Evolutionary conservation across 257 asterid genomes (phyloP), one percentile per base, ranked within the genome.

Genomic region (Capsicum baccatum): DNA sequence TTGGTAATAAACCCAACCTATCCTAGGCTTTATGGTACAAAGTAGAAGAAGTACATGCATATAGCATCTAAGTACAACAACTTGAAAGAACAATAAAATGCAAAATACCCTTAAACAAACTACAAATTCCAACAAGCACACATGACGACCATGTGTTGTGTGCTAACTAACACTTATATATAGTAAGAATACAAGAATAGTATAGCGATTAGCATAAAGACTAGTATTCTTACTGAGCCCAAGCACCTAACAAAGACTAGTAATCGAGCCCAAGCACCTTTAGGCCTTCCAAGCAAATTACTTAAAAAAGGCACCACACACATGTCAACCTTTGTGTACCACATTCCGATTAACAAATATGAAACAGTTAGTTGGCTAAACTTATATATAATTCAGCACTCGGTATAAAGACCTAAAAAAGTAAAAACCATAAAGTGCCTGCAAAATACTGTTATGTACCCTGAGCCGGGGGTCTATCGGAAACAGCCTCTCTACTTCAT

Each of bases 261-360:
- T 21, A 21, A 21, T 11, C 13, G 47, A 76, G 81, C 62, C 21
- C 52, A 35, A 54, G 9, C 63, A 76, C 81, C 63, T 52, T 14
- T 26, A 76, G 73, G 39, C 64, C 81, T 52, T 52, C 63, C 81
- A 26, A 54, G 81, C 44, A 52, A 47, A 73, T 73, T 73, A 47
- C 80, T 73, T 47, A n/a, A 47, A 73, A 21, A 62, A 76, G 62
- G 63, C 47, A 50, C 63, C 14, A 76, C 81, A 76, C 39, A 26
- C 21, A 76, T 52, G 3, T 26, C 33, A 2, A 76, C 81, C 42
- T 74, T 48, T 19, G 37, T 1, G 44, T 4, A 7, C 62, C 14
- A 76, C 48, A 52, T 3, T 35, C 63, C 8, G 3, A 54, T 26
- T 21, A 63, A 10, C 19, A 76, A 76, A 21, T 76, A 5, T 76